A percentile compares a stretch with the other conserved stretches of the same genome.
phyloP scores from a whole-genome alignment of 495 filamentous ascomycete species.

The Daldinia bambusicola region DNA sequence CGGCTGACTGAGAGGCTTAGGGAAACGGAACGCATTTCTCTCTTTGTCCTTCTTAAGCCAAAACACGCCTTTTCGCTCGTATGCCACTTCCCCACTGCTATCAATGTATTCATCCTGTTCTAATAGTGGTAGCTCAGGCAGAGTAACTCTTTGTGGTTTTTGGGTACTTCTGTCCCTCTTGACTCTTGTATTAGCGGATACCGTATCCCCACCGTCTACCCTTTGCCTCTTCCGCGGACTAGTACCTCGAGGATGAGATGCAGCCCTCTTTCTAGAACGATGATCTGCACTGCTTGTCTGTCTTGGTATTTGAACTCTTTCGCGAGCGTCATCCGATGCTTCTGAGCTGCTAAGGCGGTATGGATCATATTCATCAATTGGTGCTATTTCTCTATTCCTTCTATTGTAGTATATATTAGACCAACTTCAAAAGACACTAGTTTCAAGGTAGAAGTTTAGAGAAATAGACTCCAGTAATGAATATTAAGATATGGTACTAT shows the following conservation, averaged over 20 bases:
- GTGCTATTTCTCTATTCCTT: too few relatives aligned
- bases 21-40: constrained; percentile 35
- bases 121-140: constrained; percentile 12
- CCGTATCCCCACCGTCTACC: not conserved
- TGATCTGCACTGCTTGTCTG: constrained; percentile 2
- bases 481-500: not conserved
- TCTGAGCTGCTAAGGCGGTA: not conserved
- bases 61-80: constrained; percentile 41
- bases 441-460: not conserved
- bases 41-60: constrained; percentile 23
- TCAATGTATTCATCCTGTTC: not conserved
- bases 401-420: not conserved
- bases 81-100: not conserved
- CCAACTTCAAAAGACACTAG: not conserved
- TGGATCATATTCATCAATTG: not conserved
- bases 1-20: constrained; percentile 32
- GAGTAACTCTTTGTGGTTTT: not conserved
- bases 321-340: not conserved
- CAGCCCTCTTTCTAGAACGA: constrained; percentile 13
- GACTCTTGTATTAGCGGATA: not conserved
- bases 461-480: not conserved
- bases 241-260: not conserved
- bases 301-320: not conserved
- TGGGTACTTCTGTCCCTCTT: not conserved
- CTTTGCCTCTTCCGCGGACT: constrained; percentile 7